Percentiles rank a stretch among this genome's conserved stretches.
These are phyloP conservation scores for Dactylellina drechsleri DNA, from an alignment of 2,329 filamentous ascomycete species.

Conservation along the genomic window DNA sequence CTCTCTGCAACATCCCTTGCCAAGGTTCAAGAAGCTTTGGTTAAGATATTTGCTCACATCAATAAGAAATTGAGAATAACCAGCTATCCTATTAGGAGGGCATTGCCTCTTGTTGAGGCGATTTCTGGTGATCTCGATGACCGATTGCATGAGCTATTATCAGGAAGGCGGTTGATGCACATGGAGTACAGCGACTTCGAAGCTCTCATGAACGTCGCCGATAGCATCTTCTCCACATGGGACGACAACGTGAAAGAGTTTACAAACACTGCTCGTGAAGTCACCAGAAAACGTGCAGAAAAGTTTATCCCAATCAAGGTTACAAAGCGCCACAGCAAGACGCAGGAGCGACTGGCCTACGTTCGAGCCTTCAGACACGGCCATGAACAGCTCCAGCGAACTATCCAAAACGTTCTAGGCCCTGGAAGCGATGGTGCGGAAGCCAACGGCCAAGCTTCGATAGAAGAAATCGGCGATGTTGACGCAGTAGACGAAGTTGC, in stretches of 20 bases:
- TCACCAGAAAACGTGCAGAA: slow-evolving; percentile 90
- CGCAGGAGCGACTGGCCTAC: slow-evolving; percentile 90
- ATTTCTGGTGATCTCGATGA: slow-evolving; percentile 93
- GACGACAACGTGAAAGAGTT: slow-evolving; percentile 98
- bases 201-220: slow-evolving; percentile 81
- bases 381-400: slow-evolving; percentile 95
- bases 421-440: slow-evolving; percentile 68
- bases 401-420: slow-evolving; percentile 95
- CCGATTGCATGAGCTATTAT: slow-evolving; percentile 83
- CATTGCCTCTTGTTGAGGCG: slow-evolving; percentile 91
- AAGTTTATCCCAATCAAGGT: slow-evolving; percentile 99
- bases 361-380: slow-evolving; percentile 95
- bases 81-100: slow-evolving; percentile 91
- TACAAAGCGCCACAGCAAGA: slow-evolving; percentile 82
- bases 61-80: slow-evolving; percentile 98
- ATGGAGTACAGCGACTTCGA: slow-evolving; percentile 92
- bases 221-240: slow-evolving; percentile 89
- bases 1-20: slow-evolving; percentile 87
- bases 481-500: slow-evolving; percentile 96
- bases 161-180: slow-evolving; percentile 87
- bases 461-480: slow-evolving; percentile 95
- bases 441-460: slow-evolving; percentile 73
- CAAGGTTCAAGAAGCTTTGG: slow-evolving; percentile 88
- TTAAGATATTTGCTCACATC: slow-evolving; percentile 89
- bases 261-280: slow-evolving; percentile 94